These are phyloP conservation scores for Berkeleyomyces basicola DNA, from an alignment of 2,329 filamentous ascomycete species.

Conservation along the genomic window DNA sequence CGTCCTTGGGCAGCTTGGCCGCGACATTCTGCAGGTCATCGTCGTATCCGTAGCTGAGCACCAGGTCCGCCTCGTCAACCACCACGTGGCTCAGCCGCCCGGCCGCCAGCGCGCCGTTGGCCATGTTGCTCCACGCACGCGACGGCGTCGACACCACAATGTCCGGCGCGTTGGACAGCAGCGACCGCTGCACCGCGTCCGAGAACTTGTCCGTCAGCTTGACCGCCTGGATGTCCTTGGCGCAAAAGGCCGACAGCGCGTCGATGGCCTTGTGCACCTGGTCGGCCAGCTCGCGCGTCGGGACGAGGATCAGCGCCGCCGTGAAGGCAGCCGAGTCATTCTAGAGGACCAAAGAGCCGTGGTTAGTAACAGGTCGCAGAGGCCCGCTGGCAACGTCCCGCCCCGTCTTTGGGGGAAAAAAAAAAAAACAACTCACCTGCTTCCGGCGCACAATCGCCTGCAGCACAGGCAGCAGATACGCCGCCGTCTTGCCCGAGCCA, in stretches of 20 bases:
- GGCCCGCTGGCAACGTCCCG: too few relatives aligned
- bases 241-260: conserved; percentile 64
- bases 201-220: conserved; percentile 86
- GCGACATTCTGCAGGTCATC: conserved; percentile 73
- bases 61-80: conserved; percentile 85
- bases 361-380: not conserved
- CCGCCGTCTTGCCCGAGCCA: conserved; percentile 93
- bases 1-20: conserved; percentile 60
- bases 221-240: conserved; percentile 63
- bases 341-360: conserved; percentile 14
- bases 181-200: conserved; percentile 70
- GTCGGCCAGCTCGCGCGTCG: conserved; percentile 83
- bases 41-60: conserved; percentile 86
- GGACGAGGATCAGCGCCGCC: conserved; percentile 75
- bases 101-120: conserved; percentile 45
- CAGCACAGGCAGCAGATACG: conserved; percentile 79
- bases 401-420: not conserved
- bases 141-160: conserved; percentile 82
- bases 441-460: conserved; percentile 71
- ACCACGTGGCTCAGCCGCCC: conserved; percentile 61
- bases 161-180: conserved; percentile 74
- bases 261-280: conserved; percentile 72
- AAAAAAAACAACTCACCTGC: conserved; percentile 28
- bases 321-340: conserved; percentile 37
- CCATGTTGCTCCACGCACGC: conserved; percentile 62